Conservation (phyloP, 305 asterid species). For the Fraxinus xanthoxyloides region DNA sequence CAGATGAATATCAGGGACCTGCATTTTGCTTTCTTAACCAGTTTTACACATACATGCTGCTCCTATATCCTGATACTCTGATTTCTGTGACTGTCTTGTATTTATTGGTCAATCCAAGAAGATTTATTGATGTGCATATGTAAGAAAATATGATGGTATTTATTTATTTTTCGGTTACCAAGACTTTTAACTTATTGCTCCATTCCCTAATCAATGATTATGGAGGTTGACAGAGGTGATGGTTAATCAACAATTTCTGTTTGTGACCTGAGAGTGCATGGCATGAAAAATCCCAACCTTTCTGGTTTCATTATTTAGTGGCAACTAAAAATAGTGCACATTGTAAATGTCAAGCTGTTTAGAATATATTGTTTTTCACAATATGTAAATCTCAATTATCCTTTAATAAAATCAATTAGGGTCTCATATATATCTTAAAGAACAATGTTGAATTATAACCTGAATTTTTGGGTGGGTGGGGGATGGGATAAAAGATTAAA, state of each 20-base stretch:
- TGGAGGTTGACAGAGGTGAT: not conserved
- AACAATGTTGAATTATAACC: not conserved
- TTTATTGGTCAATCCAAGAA: not conserved
- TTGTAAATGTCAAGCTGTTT: not conserved
- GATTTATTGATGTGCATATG: not conserved
- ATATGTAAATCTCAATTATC: not conserved
- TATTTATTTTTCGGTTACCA: not conserved
- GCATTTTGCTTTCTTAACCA: not conserved
- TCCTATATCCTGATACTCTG: not conserved
- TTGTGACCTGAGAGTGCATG: not conserved
- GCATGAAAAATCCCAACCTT: too few relatives aligned
- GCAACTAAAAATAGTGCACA: not conserved
- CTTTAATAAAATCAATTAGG: not conserved
- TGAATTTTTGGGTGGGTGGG: too few relatives aligned
- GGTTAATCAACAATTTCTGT: not conserved
- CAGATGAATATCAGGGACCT: constrained; percentile 9
- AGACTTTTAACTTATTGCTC: not conserved
- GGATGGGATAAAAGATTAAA: not conserved
- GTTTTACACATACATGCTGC: not conserved
- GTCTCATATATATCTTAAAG: not conserved
- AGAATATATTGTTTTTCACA: not conserved
- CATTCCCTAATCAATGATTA: not conserved
- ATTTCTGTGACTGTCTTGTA: not conserved
- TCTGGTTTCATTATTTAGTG: too few relatives aligned
- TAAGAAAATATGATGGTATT: not conserved